Evolutionary conservation across 2,329 filamentous ascomycete genomes (phyloP), one percentile per base, ranked within the genome.

Genomic region (Stachybotrys elegans): DNA sequence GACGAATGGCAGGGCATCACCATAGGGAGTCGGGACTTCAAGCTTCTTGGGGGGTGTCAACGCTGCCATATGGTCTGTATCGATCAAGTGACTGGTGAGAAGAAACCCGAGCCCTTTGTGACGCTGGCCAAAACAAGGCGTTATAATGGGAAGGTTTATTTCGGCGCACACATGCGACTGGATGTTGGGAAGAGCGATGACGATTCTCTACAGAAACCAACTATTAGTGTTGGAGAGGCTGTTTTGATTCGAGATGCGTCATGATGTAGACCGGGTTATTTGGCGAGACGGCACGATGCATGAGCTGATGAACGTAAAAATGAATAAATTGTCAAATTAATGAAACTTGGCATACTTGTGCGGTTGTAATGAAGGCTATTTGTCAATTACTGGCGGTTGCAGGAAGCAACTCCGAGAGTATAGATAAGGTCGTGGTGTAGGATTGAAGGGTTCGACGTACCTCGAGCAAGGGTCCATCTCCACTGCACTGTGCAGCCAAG

Each of bases 41-140:
- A 85, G 48, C 79, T 94, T 56, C 68, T 97, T 5, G 92, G 91
- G 1, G 79, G 86, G 4, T 98, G 93, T 57, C 79, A 89, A 48
- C 74, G 93, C 47, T 98, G 93, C 55, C 90, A 95, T 62, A 97
- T 98, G 91, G 85, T 98, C 9, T 96, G 92, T 60, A 81, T 97
- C 37, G 84, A 98, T 57, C 93, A 96, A 62, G 72, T 81, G 38
- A 95, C 85, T 12, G 90, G 83, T 0, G 75, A 81, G 50, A 86
- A 82, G 61, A 81, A 83, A 50, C 81, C 89, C 50, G 93, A 97
- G 62, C 93, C 93, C 0, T 95, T 93, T 58, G 79, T 86, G 4
- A 96, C 90, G 1, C 68, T 98, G 46, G 84, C 87, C 2, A 95
- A 94, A 70, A 95, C 88, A 11, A 79, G 93, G 53, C 79, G 88